phyloP scores from a whole-genome alignment of 2,329 filamentous ascomycete genomes.

The Penicillium sclerotigenum region DNA sequence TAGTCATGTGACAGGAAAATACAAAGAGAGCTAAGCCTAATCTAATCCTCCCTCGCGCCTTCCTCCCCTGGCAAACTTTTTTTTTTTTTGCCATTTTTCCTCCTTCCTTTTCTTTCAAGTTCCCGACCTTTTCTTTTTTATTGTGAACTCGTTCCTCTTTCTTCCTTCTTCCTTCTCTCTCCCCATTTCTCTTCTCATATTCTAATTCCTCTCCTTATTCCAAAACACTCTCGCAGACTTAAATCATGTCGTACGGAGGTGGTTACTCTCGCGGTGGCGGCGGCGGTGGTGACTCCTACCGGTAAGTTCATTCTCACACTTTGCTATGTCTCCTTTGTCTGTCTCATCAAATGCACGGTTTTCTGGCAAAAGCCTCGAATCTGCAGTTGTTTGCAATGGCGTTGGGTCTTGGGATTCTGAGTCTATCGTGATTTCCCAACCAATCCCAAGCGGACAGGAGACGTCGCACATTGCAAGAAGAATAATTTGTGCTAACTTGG shows the following conservation, averaged over 20 bases:
- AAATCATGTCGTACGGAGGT: conserved; percentile 68
- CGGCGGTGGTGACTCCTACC: conserved; percentile 51
- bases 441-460: neutral
- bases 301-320: conserved; percentile 30
- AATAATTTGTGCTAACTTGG: conserved; percentile 11
- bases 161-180: conserved; percentile 1
- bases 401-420: neutral
- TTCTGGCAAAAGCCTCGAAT: neutral
- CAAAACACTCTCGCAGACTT: conserved; percentile 16
- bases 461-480: neutral
- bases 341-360: neutral
- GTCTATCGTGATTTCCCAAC: neutral
- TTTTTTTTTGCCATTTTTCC: conserved; percentile 23
- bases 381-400: neutral
- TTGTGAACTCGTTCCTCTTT: conserved; percentile 12
- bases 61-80: conserved; percentile 22
- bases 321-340: neutral
- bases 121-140: conserved; percentile 24
- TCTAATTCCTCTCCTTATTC: neutral
- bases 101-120: conserved; percentile 18
- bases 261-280: conserved; percentile 47
- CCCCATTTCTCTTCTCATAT: neutral
- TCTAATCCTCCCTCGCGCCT: conserved; percentile 24
- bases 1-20: conserved; percentile 5
- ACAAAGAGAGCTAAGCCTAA: conserved; percentile 26